Base-by-base conservation (phyloP, 192 early-diverging fungal genomes). In the Glomus cerebriforme region DNA sequence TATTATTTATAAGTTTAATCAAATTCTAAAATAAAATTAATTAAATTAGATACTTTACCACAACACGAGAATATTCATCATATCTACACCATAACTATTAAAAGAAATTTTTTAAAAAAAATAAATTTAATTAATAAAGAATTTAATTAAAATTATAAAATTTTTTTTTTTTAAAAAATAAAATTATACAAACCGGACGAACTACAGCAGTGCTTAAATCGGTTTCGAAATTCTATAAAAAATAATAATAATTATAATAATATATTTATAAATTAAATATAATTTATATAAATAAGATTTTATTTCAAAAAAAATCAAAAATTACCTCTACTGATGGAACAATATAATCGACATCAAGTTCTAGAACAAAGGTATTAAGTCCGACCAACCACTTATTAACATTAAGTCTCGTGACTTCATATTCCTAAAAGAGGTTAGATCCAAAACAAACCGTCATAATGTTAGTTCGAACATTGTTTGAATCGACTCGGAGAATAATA, bases 151-250 rank as follows among this genome's bases (percentile, higher is more conserved):
- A 35, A 54, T 12, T 43, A 43, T 43, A 39, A 68, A 39, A 68
- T 54, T 8, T 31, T 26, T 37, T 74, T 74, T 58, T 19, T 59
- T 39, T 24, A 19, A 26, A 24, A n/a, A n/a, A n/a, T n/a, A 72
- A 1, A 74, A 31, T n/a, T 78, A 78, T 67, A 69, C 77, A 59
- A 47, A 78, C 77, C 64, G 77, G 77, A 15, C 31, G 32, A 69
- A 78, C 77, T 58, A 69, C 77, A 1, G 77, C 19, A 19, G 77
- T 26, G 19, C 77, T 59, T 24, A 78, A 24, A 35, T 78, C 66
- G 17, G 2, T 69, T 35, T 78, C 77, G 26, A 78, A 78, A 34
- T 59, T 1, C 77, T 78, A 43, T 1, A 58, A 24, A 5, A 76
- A 45, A 76, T 10, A 27, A 26, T 35, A 47, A 76, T 26, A 66